Base-by-base conservation (phyloP, 768 basidiomycete genomes). In the Roridomyces roridus region DNA sequence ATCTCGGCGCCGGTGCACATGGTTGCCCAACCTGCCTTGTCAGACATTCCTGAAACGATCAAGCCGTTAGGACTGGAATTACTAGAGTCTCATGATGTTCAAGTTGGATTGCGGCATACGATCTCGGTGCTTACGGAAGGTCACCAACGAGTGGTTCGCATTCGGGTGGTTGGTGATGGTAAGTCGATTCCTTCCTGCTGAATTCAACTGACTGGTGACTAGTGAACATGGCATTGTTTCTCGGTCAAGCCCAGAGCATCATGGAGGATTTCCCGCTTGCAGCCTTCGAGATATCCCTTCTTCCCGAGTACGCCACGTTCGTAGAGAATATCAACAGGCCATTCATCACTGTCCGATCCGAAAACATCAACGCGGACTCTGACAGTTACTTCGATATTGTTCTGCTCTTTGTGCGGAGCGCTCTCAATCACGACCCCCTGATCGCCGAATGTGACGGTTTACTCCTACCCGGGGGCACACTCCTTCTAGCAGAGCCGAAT, bases 321-420 rank as follows among this genome's bases (percentile, higher is more conserved):
- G 4, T 21, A 2, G 50, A 34, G 4, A 10, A 51, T 6, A 35
- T 44, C 31, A 6, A 18, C 15, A 14, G 35, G 3, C 50, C 41
- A 6, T 35, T 42, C 23, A 23, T 24, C 5, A 23, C 25, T 26
- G 31, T 51, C 41, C 50, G 42, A 8, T 42, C 40, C 17, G 8
- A 51, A 29, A 28, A 4, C 3, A 51, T 24, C n/a, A 21, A 9
- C 44, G 11, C 18, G 9, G 2, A n/a, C 20, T 28, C 18, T 15
- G 31, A n/a, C 10, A 9, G 10, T 6, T 44, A n/a, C 42, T 43
- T 51, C n/a, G 50, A 51, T 44, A 51, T 51, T 25, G 41, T 51
- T 1, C 4, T 44, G 21, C 18, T 18, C 5, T 42, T 51, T 29
- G 41, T 28, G 23, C 6, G 31, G 20, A 41, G 25, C 6, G 11